Base-by-base conservation (phyloP, 2,329 filamentous ascomycete genomes). In the Akanthomyces muscarius region DNA sequence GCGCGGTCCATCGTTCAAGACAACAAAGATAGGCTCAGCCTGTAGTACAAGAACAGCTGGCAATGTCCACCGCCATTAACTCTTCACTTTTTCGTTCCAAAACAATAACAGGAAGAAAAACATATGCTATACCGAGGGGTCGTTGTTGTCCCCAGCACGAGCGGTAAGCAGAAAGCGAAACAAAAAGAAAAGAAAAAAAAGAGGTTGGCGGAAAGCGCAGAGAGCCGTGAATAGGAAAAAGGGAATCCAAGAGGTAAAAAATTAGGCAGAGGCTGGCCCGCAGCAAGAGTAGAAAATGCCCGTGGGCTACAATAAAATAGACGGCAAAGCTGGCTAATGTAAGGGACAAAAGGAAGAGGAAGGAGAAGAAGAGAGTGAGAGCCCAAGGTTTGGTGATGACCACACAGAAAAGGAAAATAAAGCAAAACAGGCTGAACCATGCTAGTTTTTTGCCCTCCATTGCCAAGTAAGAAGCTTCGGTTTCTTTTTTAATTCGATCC, bases 391-490 rank as follows among this genome's bases (percentile, higher is more conserved):
- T 48, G 48, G 55, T 47, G 54, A 61, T 60, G 38, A 64, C 61
- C 48, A 52, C 62, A 56, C 33, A 63, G 53, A 63, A 61, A 55
- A 65, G 44, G 52, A 50, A 63, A 36, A 55, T 50, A 58, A 42
- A 59, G 63, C 25, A 61, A 44, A 58, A 52, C 41, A 52, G 16
- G 55, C 41, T 54, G 38, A 51, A 45, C 42, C 53, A 63, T 50
- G 50, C 50, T 48, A 47, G 30, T 47, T 55, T 55, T 53, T 30
- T 10, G 10, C 18, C 16, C 36, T 48, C 56, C 57, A 21, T 62
- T 48, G 45, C 45, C 63, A 57, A 52, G 44, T 28, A n/a, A 28
- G 33, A 21, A 61, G 41, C 33, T 55, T n/a, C 52, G 16, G 18
- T 58, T 13, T 47, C 52, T 51, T n/a, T 47, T 56, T 51, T 25